Conservation (phyloP, 1,284 basidiomycete species). For the Cystobasidium pallidum region DNA sequence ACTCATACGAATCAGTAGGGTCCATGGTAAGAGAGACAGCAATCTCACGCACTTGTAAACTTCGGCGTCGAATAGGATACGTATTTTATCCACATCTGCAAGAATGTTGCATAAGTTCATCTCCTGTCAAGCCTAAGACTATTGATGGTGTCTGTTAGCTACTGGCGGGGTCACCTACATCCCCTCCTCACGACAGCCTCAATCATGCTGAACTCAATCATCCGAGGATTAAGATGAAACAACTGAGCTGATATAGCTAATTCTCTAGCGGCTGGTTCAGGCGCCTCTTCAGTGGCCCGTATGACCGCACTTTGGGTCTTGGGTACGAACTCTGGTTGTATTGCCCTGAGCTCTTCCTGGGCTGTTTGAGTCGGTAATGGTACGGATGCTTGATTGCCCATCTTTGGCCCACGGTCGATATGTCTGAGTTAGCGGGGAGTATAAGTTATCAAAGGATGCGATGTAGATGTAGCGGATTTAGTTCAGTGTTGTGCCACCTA, state of each 20-base stretch:
- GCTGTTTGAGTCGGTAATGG: neutral
- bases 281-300: conserved; percentile 36
- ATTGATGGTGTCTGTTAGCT: neutral
- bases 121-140: too few species aligned
- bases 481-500: too few species aligned
- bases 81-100: conserved; percentile 34
- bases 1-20: neutral
- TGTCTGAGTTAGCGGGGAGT: too few species aligned
- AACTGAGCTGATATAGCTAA: conserved; percentile 34
- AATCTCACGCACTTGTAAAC: conserved; percentile 30
- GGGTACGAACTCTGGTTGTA: conserved; percentile 4
- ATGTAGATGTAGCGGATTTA: too few species aligned
- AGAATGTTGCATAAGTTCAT: neutral
- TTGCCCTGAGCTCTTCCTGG: conserved; percentile 17
- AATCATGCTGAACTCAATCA: conserved; percentile 36
- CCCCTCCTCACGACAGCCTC: conserved; percentile 28
- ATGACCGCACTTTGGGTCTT: conserved; percentile 13
- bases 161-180: neutral
- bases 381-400: conserved; percentile 7
- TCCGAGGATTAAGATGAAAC: conserved; percentile 29
- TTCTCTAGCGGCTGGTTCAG: conserved; percentile 21
- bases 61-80: conserved; percentile 39
- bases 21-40: neutral
- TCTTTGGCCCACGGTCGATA: too few species aligned
- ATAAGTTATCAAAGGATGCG: too few species aligned